Percentiles rank a stretch among this genome's conserved stretches.
phyloP scores from a whole-genome alignment of 768 basidiomycete species.

The Leccinum ochraceum region DNA sequence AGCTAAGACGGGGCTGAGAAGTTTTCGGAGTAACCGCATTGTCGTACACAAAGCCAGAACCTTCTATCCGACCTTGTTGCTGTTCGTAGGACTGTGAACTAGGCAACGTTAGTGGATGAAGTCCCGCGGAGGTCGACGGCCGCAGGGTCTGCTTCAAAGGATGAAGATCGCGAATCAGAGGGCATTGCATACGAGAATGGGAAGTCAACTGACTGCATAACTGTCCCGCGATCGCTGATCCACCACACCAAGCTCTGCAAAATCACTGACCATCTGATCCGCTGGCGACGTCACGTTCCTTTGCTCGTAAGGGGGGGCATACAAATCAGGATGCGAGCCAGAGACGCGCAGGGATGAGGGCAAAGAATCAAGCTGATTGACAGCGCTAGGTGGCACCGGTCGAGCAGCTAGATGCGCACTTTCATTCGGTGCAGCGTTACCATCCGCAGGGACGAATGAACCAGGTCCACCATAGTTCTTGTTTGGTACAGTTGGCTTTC shows the following conservation, averaged over 20 bases:
- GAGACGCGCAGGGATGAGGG: slow-evolving; percentile 65
- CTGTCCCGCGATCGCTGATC: slow-evolving; percentile 55
- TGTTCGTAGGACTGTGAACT: slow-evolving; percentile 43
- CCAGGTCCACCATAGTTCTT: slow-evolving; percentile 81
- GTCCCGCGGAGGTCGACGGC: slow-evolving; percentile 37
- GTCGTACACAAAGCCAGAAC: slow-evolving; percentile 41
- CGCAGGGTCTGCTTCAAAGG: slow-evolving; percentile 36
- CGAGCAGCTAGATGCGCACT: slow-evolving; percentile 12
- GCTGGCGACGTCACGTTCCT: slow-evolving; percentile 44
- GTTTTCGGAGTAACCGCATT: slow-evolving; percentile 38
- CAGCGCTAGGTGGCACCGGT: slow-evolving; percentile 30
- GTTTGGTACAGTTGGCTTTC: slow-evolving; percentile 50
- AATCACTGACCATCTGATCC: slow-evolving; percentile 61
- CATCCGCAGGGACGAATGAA: slow-evolving; percentile 61
- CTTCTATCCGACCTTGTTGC: slow-evolving; percentile 32
- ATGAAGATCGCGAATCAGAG: slow-evolving; percentile 29
- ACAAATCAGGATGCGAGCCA: slow-evolving; percentile 66
- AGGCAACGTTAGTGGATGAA: slow-evolving; percentile 36
- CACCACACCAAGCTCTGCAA: slow-evolving; percentile 63
- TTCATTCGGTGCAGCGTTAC: slow-evolving; percentile 27
- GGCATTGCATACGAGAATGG: slow-evolving; percentile 1
- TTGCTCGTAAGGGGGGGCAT: slow-evolving; percentile 73
- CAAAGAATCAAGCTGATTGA: slow-evolving; percentile 47
- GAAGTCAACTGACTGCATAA: slow-evolving; percentile 49
- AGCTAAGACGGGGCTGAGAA: slow-evolving; percentile 35